Percentiles rank a stretch among this genome's conserved stretches.
These are phyloP conservation scores for Fusarium continuum DNA, from an alignment of 2,329 filamentous ascomycete genomes.

Conservation along the genomic window DNA sequence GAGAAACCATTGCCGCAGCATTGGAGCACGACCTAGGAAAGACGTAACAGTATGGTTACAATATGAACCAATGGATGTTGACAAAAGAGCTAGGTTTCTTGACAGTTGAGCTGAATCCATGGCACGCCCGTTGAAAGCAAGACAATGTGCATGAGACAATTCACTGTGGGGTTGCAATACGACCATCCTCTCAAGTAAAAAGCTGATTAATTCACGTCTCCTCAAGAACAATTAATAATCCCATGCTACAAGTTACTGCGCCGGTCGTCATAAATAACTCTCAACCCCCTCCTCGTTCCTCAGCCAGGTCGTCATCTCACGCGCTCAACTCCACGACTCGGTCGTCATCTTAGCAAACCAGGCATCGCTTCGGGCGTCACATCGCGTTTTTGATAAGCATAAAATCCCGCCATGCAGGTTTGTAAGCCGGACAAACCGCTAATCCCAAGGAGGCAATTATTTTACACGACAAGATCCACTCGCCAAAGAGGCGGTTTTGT, in stretches of 20 bases:
- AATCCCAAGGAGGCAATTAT: slow-evolving; percentile 24
- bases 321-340: slow-evolving; percentile 15
- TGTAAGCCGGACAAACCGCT: slow-evolving; percentile 20
- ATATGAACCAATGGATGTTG: not conserved
- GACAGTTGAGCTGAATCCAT: not conserved
- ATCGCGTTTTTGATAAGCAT: not conserved
- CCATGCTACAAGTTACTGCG: not conserved
- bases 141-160: not conserved
- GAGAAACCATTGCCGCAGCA: not conserved
- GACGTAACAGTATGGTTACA: not conserved
- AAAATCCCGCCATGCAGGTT: slow-evolving; percentile 2
- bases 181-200: not conserved
- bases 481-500: slow-evolving; percentile 1
- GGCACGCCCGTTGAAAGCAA: not conserved
- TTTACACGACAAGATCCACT: slow-evolving; percentile 9
- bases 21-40: not conserved
- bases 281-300: not conserved
- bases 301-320: slow-evolving; percentile 23
- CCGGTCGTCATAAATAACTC: slow-evolving; percentile 15
- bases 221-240: not conserved
- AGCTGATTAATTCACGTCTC: slow-evolving; percentile 4
- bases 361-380: slow-evolving; percentile 17
- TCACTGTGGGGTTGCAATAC: not conserved
- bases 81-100: not conserved
- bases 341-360: slow-evolving; percentile 17